Evolutionary conservation across 2,329 filamentous ascomycete genomes (phyloP).

Genomic region (Nigrospora osmanthi): DNA sequence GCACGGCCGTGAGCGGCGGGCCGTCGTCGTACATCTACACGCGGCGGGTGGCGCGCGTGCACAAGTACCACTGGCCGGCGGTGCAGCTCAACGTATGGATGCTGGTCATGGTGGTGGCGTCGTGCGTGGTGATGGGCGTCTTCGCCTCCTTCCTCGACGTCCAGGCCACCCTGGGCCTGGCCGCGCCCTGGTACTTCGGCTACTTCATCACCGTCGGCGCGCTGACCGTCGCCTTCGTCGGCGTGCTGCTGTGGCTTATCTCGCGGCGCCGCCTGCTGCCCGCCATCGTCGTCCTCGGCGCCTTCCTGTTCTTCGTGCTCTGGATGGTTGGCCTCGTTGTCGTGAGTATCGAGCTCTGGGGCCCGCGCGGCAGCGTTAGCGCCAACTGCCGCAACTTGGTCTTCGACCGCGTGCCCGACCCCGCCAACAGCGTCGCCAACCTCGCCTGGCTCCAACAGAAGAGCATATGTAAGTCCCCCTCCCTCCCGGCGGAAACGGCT

Average conservation of each 20-base stretch:
- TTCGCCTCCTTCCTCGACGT: slow-evolving; percentile 52
- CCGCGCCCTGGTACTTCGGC: slow-evolving; percentile 60
- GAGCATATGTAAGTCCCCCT: slow-evolving; percentile 46
- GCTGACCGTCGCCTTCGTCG: slow-evolving; percentile 59
- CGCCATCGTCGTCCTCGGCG: slow-evolving; percentile 54
- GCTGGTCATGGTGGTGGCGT: slow-evolving; percentile 54
- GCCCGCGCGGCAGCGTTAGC: slow-evolving; percentile 49
- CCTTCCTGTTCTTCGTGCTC: slow-evolving; percentile 59
- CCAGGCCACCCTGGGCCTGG: slow-evolving; percentile 45
- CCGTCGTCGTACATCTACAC: slow-evolving; percentile 34
- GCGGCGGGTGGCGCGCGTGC: slow-evolving; percentile 36
- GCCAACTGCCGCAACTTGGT: slow-evolving; percentile 52
- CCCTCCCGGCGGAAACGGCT: not conserved
- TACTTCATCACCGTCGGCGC: slow-evolving; percentile 53
- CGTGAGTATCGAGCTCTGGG: slow-evolving; percentile 55
- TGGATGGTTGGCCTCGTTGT: slow-evolving; percentile 61
- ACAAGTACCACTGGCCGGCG: slow-evolving; percentile 63
- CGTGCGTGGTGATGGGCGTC: slow-evolving; percentile 52
- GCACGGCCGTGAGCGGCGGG: slow-evolving; percentile 25
- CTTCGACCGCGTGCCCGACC: slow-evolving; percentile 35
- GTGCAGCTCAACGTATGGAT: slow-evolving; percentile 61
- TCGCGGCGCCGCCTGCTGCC: slow-evolving; percentile 52
- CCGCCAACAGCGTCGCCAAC: slow-evolving; percentile 43
- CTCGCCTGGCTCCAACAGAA: slow-evolving; percentile 58
- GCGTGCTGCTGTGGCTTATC: slow-evolving; percentile 56